These are phyloP conservation scores for Pythium sukuiense DNA, from an alignment of 352 stramenopile species.

Conservation along the genomic window DNA sequence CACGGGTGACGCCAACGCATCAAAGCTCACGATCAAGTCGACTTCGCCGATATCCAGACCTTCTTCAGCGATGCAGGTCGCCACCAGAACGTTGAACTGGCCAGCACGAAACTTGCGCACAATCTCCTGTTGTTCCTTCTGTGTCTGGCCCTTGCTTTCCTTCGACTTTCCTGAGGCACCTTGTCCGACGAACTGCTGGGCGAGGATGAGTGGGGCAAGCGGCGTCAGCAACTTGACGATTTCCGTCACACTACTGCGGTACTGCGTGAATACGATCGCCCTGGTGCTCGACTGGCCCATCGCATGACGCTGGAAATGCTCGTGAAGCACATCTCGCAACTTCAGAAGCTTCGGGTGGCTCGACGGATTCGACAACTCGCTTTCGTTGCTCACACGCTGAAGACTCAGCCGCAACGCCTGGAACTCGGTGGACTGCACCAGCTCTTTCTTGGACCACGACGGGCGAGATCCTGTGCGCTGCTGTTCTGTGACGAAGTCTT, in stretches of 20 bases:
- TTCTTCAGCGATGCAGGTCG: slow-evolving; percentile 96
- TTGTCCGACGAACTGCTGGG: slow-evolving; percentile 94
- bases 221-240: slow-evolving; percentile 86
- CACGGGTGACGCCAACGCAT: slow-evolving; percentile 94
- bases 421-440: slow-evolving; percentile 75
- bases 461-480: slow-evolving; percentile 42
- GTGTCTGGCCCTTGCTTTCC: slow-evolving; percentile 89
- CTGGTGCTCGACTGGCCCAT: slow-evolving; percentile 80
- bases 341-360: slow-evolving; percentile 90
- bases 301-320: slow-evolving; percentile 82
- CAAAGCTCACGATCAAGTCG: slow-evolving; percentile 93
- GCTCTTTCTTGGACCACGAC: slow-evolving; percentile 81
- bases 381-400: slow-evolving; percentile 27
- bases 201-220: slow-evolving; percentile 80
- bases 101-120: slow-evolving; percentile 88
- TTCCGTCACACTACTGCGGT: slow-evolving; percentile 92
- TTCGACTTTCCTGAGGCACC: slow-evolving; percentile 79
- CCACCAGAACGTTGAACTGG: slow-evolving; percentile 92
- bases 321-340: slow-evolving; percentile 86
- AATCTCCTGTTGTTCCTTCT: slow-evolving; percentile 95
- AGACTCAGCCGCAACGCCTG: slow-evolving; percentile 55
- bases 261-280: slow-evolving; percentile 98
- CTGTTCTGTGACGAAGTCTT: slow-evolving; percentile 50
- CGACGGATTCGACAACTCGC: not conserved
- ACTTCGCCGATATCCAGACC: slow-evolving; percentile 95